Percentiles rank a stretch among this genome's conserved stretches.
phyloP scores from a whole-genome alignment of 164 flowering plant species.

The Sextonia rubra region DNA sequence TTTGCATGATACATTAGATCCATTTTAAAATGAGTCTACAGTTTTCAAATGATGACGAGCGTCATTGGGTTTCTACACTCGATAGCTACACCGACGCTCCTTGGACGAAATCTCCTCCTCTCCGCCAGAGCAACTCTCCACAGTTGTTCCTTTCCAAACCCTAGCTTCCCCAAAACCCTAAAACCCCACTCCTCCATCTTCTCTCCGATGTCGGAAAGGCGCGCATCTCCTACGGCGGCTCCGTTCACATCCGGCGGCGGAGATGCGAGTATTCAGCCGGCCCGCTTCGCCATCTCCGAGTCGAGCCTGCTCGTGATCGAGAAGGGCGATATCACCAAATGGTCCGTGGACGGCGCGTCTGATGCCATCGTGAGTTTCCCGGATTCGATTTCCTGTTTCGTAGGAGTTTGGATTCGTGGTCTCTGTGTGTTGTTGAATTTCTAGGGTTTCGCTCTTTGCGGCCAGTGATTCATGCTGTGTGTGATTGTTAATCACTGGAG shows the following conservation, averaged over 20 bases:
- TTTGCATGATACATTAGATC: no score
- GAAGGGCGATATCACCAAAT: slow-evolving; percentile 81
- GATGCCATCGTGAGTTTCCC: slow-evolving; percentile 66
- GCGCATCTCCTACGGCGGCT: background rate
- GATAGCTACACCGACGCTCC: background rate
- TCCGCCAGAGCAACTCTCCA: background rate
- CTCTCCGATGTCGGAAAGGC: background rate
- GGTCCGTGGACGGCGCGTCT: slow-evolving; percentile 76
- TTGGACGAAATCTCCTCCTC: background rate
- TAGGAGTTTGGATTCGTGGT: no score
- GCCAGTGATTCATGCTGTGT: no score
- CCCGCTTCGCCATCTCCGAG: slow-evolving; percentile 14
- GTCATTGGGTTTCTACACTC: background rate
- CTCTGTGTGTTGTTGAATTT: no score
- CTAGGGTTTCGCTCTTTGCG: no score
- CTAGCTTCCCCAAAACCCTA: background rate
- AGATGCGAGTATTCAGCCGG: background rate
- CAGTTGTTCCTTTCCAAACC: background rate
- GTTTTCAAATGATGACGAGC: background rate
- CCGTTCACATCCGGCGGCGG: background rate
- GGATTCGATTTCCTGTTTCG: background rate
- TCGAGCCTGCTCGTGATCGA: slow-evolving; percentile 45
- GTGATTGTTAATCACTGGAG: no score
- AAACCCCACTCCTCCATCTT: background rate
- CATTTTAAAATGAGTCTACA: no score